Evolutionary conservation across 2,329 filamentous ascomycete species (phyloP).

Genomic region (Bipolaris cookei): DNA sequence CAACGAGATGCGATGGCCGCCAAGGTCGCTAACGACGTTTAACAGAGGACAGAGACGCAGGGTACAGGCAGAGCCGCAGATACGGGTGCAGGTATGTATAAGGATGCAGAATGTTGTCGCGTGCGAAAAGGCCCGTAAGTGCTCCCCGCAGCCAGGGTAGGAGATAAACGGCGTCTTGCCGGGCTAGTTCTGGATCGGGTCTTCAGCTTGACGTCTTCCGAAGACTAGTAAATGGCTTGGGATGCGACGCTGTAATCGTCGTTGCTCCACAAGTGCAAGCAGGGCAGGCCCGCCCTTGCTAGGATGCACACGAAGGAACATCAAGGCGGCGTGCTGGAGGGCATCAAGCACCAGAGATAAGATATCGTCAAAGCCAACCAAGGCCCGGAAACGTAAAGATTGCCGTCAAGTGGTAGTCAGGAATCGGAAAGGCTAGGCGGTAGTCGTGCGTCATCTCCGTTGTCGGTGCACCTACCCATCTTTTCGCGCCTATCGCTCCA

Average conservation of each 20-base stretch:
- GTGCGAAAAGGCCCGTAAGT: not conserved
- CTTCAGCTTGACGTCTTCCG: conserved; percentile 2
- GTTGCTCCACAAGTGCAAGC: conserved; percentile 10
- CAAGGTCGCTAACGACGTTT: not conserved
- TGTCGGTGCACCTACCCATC: conserved; percentile 4
- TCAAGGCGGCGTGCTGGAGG: not conserved
- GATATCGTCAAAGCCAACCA: not conserved
- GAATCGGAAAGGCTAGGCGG: not conserved
- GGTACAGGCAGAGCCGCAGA: not conserved
- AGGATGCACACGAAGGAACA: not conserved
- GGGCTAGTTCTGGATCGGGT: conserved; percentile 5
- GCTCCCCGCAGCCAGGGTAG: conserved; percentile 4
- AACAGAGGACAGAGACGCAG: not conserved
- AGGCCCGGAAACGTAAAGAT: not conserved
- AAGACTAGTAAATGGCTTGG: not conserved
- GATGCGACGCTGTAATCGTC: conserved; percentile 13
- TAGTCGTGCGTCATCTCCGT: conserved; percentile 14
- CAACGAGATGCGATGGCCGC: not conserved
- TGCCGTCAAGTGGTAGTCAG: not conserved
- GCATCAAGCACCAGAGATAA: conserved; percentile 8
- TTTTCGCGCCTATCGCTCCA: not conserved
- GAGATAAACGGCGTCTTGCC: conserved; percentile 6
- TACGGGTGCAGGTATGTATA: not conserved
- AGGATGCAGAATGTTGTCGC: conserved; percentile 1
- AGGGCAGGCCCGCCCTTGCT: not conserved